Base-by-base conservation (phyloP, 768 basidiomycete genomes). In the Naganishia friedmannii region DNA sequence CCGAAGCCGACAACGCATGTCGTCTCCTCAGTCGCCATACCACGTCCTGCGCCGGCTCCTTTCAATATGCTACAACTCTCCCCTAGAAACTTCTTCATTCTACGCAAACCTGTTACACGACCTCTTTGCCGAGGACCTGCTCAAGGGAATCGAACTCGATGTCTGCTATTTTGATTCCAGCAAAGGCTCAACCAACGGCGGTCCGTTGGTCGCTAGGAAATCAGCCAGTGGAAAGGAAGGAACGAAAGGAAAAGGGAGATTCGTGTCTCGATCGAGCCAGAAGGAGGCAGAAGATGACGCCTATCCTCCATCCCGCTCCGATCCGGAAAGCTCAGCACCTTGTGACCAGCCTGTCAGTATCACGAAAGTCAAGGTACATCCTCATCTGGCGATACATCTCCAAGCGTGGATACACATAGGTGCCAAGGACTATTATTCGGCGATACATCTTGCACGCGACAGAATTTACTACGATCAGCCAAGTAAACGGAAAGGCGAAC, bases 21-120 rank as follows among this genome's bases (percentile, higher is more conserved):
- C 65, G 15, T 70, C 67, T 32, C 53, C 60, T 7, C 48, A 57
- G 21, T 58, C 71, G 12, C 71, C 68, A 42, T 66, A 68, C 53
- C 71, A 72, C 71, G 45, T 66, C 67, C 65, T 66, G 7, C 65
- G 63, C 45, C 66, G 71, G 4, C 60, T 72, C 28, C 37, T 72
- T 51, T 72, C 71, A 15, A 58, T 72, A 26, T 58, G 54, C 34
- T 69, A 72, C 63, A 68, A 68, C 53, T 68, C 71, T 0, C 53
- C 71, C 7, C 42, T 67, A 53, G 37, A 57, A 53, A 65, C 71
- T n/a, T 53, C 71, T 19, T 55, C 57, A 15, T 72, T 68, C 60
- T 72, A 68, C 54, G 46, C 71, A 17, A 60, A 45, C 37, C 26
- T 72, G 6, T 58, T 72, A 19, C 53, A 55, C 28, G 57, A 67